Evolutionary conservation across 495 filamentous ascomycete genomes (phyloP).

Genomic region (Penicillium macrosclerotiorum): DNA sequence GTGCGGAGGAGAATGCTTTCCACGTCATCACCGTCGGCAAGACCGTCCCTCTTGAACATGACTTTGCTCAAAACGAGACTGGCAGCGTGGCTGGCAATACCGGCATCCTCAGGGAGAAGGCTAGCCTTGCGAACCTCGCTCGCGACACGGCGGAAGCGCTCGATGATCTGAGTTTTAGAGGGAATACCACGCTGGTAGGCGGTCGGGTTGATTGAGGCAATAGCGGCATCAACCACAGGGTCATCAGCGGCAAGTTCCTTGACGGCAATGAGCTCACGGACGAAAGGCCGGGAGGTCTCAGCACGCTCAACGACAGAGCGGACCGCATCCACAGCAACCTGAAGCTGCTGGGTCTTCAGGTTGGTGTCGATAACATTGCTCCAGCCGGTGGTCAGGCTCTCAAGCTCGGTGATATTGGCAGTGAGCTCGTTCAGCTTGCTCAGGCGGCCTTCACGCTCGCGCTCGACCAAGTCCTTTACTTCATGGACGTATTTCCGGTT

Average conservation of each 20-base stretch:
- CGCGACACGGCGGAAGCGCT: slow-evolving; percentile 94
- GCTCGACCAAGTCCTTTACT: slow-evolving; percentile 78
- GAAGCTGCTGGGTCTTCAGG: slow-evolving; percentile 89
- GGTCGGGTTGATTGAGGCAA: slow-evolving; percentile 87
- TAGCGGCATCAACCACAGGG: slow-evolving; percentile 82
- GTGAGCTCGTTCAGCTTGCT: slow-evolving; percentile 79
- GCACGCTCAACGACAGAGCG: slow-evolving; percentile 73
- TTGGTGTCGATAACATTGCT: slow-evolving; percentile 83
- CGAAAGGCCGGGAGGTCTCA: slow-evolving; percentile 75
- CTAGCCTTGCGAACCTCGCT: slow-evolving; percentile 90
- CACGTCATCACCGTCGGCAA: slow-evolving; percentile 85
- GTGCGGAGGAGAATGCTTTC: slow-evolving; percentile 89
- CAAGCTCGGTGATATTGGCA: slow-evolving; percentile 72
- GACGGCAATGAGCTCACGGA: slow-evolving; percentile 85
- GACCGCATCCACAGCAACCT: slow-evolving; percentile 92
- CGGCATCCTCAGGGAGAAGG: slow-evolving; percentile 86
- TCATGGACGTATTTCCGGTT: slow-evolving; percentile 78
- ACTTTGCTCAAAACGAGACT: slow-evolving; percentile 86
- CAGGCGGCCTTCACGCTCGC: slow-evolving; percentile 82
- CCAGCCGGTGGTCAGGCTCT: slow-evolving; percentile 81
- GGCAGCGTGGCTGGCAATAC: slow-evolving; percentile 87
- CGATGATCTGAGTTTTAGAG: slow-evolving; percentile 77
- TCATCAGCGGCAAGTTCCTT: slow-evolving; percentile 87
- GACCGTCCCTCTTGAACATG: slow-evolving; percentile 88
- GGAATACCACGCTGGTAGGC: slow-evolving; percentile 93